These are phyloP conservation scores for Epichloe bromicola DNA, from an alignment of 2,329 filamentous ascomycete species.

Conservation along the genomic window DNA sequence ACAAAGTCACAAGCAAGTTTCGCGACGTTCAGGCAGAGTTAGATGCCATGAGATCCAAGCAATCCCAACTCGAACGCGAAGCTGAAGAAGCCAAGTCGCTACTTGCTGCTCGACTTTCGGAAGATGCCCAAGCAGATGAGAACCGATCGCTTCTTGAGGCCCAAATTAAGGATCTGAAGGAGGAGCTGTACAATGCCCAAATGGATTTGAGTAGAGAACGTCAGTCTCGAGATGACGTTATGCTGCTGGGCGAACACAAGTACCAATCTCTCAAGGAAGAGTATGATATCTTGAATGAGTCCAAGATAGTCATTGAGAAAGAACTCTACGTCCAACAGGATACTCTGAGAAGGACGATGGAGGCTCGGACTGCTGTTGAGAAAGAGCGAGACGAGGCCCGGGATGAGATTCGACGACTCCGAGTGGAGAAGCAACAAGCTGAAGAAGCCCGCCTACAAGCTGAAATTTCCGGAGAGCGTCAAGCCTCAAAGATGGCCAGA, in stretches of 20 bases:
- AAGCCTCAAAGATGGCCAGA: slow-evolving; percentile 61
- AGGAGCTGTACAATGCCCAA: slow-evolving; percentile 71
- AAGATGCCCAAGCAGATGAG: slow-evolving; percentile 74
- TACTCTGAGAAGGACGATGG: slow-evolving; percentile 70
- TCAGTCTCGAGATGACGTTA: slow-evolving; percentile 87
- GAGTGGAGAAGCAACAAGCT: slow-evolving; percentile 69
- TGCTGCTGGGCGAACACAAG: slow-evolving; percentile 82
- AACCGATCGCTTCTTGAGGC: slow-evolving; percentile 72
- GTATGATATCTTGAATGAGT: slow-evolving; percentile 74
- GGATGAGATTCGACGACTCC: slow-evolving; percentile 67
- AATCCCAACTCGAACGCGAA: slow-evolving; percentile 74
- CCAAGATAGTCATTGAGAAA: slow-evolving; percentile 95
- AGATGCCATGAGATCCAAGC: slow-evolving; percentile 74
- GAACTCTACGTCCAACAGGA: slow-evolving; percentile 95
- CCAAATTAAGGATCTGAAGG: slow-evolving; percentile 78
- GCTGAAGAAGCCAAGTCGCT: slow-evolving; percentile 76
- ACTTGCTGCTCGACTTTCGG: slow-evolving; percentile 76
- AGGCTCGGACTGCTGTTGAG: slow-evolving; percentile 68
- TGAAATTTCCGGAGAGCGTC: slow-evolving; percentile 68
- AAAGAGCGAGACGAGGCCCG: slow-evolving; percentile 83
- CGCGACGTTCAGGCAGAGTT: slow-evolving; percentile 80
- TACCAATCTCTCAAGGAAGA: slow-evolving; percentile 71
- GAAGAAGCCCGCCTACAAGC: slow-evolving; percentile 78
- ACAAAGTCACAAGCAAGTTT: slow-evolving; percentile 61
- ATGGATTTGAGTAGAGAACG: slow-evolving; percentile 81